phyloP scores from a whole-genome alignment of 768 basidiomycete genomes.

The Asterophora lycoperdoides region DNA sequence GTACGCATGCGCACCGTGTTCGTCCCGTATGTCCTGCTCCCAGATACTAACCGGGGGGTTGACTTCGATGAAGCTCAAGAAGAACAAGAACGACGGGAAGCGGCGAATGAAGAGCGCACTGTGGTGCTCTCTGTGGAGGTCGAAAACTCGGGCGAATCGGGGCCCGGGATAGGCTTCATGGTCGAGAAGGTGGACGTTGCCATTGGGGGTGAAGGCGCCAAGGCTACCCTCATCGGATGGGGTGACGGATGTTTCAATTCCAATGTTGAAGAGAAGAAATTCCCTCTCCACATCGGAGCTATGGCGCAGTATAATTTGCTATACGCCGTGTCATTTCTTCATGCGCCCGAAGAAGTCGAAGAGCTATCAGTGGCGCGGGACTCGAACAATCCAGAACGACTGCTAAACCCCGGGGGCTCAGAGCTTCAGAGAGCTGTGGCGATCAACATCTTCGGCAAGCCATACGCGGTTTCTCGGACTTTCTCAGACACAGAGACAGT shows the following conservation, averaged over 20 bases:
- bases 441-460: slow-evolving; percentile 75
- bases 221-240: slow-evolving; percentile 47
- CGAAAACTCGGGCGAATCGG: slow-evolving; percentile 73
- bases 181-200: slow-evolving; percentile 73
- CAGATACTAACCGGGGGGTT: slow-evolving; percentile 31
- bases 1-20: slow-evolving; percentile 95
- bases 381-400: slow-evolving; percentile 19
- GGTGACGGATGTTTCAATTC: slow-evolving; percentile 51
- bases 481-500: slow-evolving; percentile 18
- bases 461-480: slow-evolving; percentile 38
- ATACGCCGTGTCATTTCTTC: slow-evolving; percentile 82
- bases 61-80: slow-evolving; percentile 39
- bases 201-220: slow-evolving; percentile 64
- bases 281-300: slow-evolving; percentile 69
- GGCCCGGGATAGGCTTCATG: slow-evolving; percentile 58
- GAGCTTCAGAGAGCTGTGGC: slow-evolving; percentile 74
- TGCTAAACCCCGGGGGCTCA: slow-evolving; percentile 20
- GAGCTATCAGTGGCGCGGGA: slow-evolving; percentile 31
- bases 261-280: slow-evolving; percentile 40
- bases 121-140: slow-evolving; percentile 90
- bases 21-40: slow-evolving; percentile 77
- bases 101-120: slow-evolving; percentile 74
- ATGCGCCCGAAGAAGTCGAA: slow-evolving; percentile 55
- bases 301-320: slow-evolving; percentile 85
- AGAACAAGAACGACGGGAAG: slow-evolving; percentile 56